A percentile compares a stretch with the other conserved stretches of the same genome.
These are phyloP conservation scores for Aspergillus chevalieri DNA, from an alignment of 2,329 filamentous ascomycete genomes.

Conservation along the genomic window DNA sequence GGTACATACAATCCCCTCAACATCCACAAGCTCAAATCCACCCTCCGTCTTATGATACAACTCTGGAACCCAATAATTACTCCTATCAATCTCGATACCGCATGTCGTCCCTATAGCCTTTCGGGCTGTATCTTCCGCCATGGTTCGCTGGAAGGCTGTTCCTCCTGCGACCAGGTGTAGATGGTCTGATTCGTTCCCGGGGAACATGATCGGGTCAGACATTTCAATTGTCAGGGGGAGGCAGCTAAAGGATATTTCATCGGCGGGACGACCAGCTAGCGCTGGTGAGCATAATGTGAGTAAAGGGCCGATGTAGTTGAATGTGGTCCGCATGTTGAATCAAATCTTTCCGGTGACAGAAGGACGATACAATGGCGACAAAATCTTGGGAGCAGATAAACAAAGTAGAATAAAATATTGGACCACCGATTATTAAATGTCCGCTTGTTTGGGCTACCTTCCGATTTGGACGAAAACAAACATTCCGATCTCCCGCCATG, in stretches of 20 bases:
- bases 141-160: slow-evolving; percentile 58
- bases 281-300: not conserved
- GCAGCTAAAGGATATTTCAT: slow-evolving; percentile 18
- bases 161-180: slow-evolving; percentile 66
- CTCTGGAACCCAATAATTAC: slow-evolving; percentile 71
- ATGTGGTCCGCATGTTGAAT: not conserved
- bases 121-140: slow-evolving; percentile 54
- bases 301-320: not conserved
- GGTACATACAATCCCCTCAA: slow-evolving; percentile 11
- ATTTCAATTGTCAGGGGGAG: slow-evolving; percentile 26
- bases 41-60: slow-evolving; percentile 52
- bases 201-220: slow-evolving; percentile 61
- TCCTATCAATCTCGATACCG: slow-evolving; percentile 61
- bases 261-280: not conserved
- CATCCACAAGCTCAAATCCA: slow-evolving; percentile 15
- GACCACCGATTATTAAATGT: too few species aligned
- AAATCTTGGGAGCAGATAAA: not conserved
- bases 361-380: not conserved
- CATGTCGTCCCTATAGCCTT: slow-evolving; percentile 45
- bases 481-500: too few species aligned
- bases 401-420: too few species aligned
- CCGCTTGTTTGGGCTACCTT: too few species aligned
- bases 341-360: not conserved
- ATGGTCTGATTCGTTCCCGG: slow-evolving; percentile 54
- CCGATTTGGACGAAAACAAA: too few species aligned